phyloP scores from a whole-genome alignment of 2,329 filamentous ascomycete genomes.

The Fusarium pseudonygamai region DNA sequence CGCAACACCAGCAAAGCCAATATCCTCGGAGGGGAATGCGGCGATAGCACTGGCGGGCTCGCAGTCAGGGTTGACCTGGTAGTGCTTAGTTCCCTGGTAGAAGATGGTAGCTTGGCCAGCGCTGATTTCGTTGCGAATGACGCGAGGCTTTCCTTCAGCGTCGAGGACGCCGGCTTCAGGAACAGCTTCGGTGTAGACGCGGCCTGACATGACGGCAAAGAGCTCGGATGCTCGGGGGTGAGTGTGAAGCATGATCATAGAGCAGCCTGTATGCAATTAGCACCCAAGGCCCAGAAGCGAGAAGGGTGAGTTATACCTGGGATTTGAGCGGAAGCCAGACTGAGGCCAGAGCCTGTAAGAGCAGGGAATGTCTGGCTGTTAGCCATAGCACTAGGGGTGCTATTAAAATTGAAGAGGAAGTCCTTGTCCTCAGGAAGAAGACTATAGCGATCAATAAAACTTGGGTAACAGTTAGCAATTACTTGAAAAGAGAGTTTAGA shows the following conservation, averaged over 20 bases:
- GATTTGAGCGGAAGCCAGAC: constrained; percentile 61
- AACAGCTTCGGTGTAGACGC: constrained; percentile 60
- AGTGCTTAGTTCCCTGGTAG: constrained; percentile 63
- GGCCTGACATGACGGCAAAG: constrained; percentile 59
- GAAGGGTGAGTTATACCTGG: constrained; percentile 40
- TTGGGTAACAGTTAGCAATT: constrained; percentile 22
- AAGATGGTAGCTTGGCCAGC: constrained; percentile 61
- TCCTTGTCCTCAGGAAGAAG: constrained; percentile 55
- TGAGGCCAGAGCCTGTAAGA: constrained; percentile 60
- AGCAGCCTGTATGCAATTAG: constrained; percentile 51
- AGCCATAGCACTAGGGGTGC: constrained; percentile 52
- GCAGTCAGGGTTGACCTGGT: constrained; percentile 65
- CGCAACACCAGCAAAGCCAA: constrained; percentile 58
- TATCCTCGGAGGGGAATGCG: constrained; percentile 60
- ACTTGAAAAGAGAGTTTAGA: accelerated
- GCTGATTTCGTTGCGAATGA: constrained; percentile 53
- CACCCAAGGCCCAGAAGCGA: accelerated
- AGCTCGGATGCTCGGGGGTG: constrained; percentile 64
- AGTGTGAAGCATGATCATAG: constrained; percentile 65
- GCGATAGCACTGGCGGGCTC: constrained; percentile 59
- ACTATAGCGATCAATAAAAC: constrained; percentile 54
- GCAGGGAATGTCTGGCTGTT: constrained; percentile 67
- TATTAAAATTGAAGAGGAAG: constrained; percentile 61
- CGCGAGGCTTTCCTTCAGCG: constrained; percentile 49
- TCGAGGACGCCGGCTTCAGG: constrained; percentile 58